Base-by-base conservation (phyloP, 202 grass and related monocot genomes). In the Setaria italica region DNA sequence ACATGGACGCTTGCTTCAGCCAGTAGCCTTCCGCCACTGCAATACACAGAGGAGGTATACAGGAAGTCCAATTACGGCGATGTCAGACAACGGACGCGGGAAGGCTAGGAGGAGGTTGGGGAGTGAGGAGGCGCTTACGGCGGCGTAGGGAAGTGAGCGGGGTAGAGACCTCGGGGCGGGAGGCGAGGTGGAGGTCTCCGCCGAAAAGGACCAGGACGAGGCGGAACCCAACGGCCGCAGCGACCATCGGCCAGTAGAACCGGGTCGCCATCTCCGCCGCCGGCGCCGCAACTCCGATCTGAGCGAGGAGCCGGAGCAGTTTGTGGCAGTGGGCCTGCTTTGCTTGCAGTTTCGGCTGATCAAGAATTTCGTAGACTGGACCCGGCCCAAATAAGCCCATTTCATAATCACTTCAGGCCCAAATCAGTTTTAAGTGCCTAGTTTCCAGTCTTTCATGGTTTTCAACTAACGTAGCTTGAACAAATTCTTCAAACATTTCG, bases 21-120 rank as follows among this genome's bases (percentile, higher is more conserved):
- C 96, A 99, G 90, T 99, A 99, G 46, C 91, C 96, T 74, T 99
- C 96, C 45, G 93, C 86, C 62, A 99, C 96, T 99, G 76, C 77
- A 83, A 74, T 6, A 78, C 60, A 74, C 30, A 85, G 16, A 60
- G 63, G 49, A 78, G 10, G 62, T 9, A 21, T 35, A 46, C 2
- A 30, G 56, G 8, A 79, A 3, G 11, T 80, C 20, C 37, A 69
- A 34, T 86, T 71, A 69, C 35, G 33, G 11, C 35, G 29, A 86
- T 58, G 62, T 21, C 64, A 72, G 9, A 67, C 42, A 49, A 46
- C 15, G 14, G 20, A 11, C 58, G 9, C 45, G 20, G 55, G 25
- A 73, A 32, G 14, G 39, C 48, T 30, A 67, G 46, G 32, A 86
- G 64, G 62, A 42, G 65, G 83, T 17, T 4, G 32, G 72, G 43